These are phyloP conservation scores for Neofusicoccum umdonicola DNA, from an alignment of 2,329 filamentous ascomycete genomes.

Conservation along the genomic window DNA sequence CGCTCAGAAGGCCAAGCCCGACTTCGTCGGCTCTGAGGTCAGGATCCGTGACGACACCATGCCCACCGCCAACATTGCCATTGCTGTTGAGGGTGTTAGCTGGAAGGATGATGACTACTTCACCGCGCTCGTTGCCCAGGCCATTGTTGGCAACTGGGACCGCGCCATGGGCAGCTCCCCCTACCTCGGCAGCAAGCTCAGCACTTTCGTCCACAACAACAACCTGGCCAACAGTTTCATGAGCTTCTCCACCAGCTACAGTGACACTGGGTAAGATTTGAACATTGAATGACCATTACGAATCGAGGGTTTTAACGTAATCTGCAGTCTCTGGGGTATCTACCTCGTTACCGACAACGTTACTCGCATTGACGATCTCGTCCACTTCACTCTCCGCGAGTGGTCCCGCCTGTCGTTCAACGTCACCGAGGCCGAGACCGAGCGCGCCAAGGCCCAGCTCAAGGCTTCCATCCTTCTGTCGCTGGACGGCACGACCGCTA, in stretches of 20 bases:
- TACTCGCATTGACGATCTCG: slow-evolving; percentile 85
- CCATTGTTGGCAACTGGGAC: slow-evolving; percentile 99
- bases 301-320: slow-evolving; percentile 4
- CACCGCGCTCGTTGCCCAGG: slow-evolving; percentile 94
- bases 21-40: slow-evolving; percentile 96
- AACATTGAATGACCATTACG: background rate
- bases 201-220: slow-evolving; percentile 89
- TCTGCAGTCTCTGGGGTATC: slow-evolving; percentile 91
- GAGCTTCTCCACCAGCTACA: slow-evolving; percentile 99
- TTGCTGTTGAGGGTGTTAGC: slow-evolving; percentile 98
- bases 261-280: slow-evolving; percentile 83
- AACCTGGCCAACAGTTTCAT: slow-evolving; percentile 99
- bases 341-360: slow-evolving; percentile 93
- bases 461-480: slow-evolving; percentile 97
- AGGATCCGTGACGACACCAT: slow-evolving; percentile 94
- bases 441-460: slow-evolving; percentile 98
- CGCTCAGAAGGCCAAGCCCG: slow-evolving; percentile 78
- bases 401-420: slow-evolving; percentile 92
- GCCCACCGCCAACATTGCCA: slow-evolving; percentile 93
- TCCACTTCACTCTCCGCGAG: slow-evolving; percentile 97
- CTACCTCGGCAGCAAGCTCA: slow-evolving; percentile 97
- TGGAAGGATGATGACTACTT: slow-evolving; percentile 99
- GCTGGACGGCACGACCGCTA: slow-evolving; percentile 93
- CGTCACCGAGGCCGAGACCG: slow-evolving; percentile 85
- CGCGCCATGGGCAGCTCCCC: slow-evolving; percentile 96